Base-by-base conservation (phyloP, 2,329 filamentous ascomycete genomes). In the Ophidiomyces ophidiicola region DNA sequence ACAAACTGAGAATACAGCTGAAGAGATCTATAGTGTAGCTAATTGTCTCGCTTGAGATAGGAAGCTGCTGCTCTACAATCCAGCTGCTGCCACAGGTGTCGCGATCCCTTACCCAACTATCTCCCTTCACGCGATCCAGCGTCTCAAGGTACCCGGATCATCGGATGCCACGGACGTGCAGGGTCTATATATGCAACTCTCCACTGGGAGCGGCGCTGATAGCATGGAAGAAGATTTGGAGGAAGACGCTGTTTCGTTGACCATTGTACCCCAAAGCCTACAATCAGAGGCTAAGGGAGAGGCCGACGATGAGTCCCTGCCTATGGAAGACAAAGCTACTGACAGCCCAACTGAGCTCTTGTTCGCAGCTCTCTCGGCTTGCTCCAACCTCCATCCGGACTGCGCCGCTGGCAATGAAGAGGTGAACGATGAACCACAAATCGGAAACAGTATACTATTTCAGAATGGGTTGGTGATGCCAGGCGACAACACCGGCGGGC, bases 341-440 rank as follows among this genome's bases (percentile, higher is more conserved):
- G 57, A 64, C 34, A 57, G 60, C 2, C 56, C 60, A 1, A 62
- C 57, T 1, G 57, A 64, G 42, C 49, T 53, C 11, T 57, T 69
- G 18, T 69, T 63, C 48, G 52, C 53, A 6, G 65, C 66, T 3
- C 56, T 69, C 3, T 67, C 64, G 1, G 59, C 63, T 1, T 69
- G 66, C 47, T 65, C 65, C 17, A 66, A 69, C 44, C 49, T 69
- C 14, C 65, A 69, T 45, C 66, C 66, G 0, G 66, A 69, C 41
- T 63, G 64, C 0, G 48, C 57, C 7, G 53, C 53, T 1, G 59
- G 59, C 15, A 56, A 59, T 3, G 55, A 49, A 4, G 57, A 57
- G 2, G 57, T 54, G 3, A 53, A 52, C 4, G 51, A 48, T 7
- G 50, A 48, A 12, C 10, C 50, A 47, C 21, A 43, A 45, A 14